Evolutionary conservation across 805 yeast genomes (phyloP), one percentile per base, ranked within the genome.

Genomic region (Monosporozyma unispora): DNA sequence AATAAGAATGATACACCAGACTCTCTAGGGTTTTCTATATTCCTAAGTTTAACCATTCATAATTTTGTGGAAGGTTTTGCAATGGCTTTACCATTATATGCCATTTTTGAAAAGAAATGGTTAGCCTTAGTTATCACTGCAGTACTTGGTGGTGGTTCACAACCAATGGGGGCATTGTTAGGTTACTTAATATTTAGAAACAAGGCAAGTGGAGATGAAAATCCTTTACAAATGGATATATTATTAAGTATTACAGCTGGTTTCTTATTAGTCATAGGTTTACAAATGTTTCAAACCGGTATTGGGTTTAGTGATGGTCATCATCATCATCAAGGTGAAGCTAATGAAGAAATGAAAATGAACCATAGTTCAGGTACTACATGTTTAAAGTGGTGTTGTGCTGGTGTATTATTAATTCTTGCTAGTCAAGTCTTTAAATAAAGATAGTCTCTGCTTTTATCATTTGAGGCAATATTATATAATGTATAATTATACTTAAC

Each of bases 11-110:
- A 57, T 25, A 57, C 53, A 21, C 51, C 57, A 4, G 70, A 72
- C 4, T 67, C 73, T 29, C 68, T 89, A 25, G 97, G 98, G 0
- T 57, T 88, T 19, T 76, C 87, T 14, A 87, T 91, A 11, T 90
- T 93, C 60, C 64, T 90, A 19, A 88, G 96, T 45, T 73, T 91
- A 61, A 79, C 89, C 11, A 78, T 93, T 27, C 99, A 91, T 69
- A 93, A 93, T 65, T 82, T 88, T 56, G 83, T 90, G 21, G 99
- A 91, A 64, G 99, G 98, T 0, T 89, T 93, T 63, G 80, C 93
- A 14, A 90, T 91, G 86, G 87, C 96, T 12, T 72, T 90, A 44
- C 98, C 98, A 0, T 71, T 91, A 29, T 93, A 84, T 62, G 77
- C 90, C 47, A 87, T 95, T 8, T 72, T 91, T 53, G 71, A 78